A percentile compares a stretch with the other conserved stretches of the same genome.
phyloP scores from a whole-genome alignment of 441 rosid genomes.

The Raphanus hybrid region DNA sequence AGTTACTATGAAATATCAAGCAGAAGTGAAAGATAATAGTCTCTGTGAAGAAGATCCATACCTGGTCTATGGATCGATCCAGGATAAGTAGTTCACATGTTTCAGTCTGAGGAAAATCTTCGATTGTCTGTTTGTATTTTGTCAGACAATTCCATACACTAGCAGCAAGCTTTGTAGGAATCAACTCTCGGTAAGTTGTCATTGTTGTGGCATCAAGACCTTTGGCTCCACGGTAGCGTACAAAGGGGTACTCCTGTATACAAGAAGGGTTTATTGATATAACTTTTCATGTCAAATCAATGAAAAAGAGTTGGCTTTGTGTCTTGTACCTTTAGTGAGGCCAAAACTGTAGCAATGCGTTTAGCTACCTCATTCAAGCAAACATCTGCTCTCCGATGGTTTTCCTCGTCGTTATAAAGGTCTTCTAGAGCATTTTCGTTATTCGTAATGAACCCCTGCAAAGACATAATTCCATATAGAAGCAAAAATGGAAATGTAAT shows the following conservation, averaged over 20 bases:
- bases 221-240: slow-evolving; percentile 88
- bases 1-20: slow-evolving; percentile 23
- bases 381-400: slow-evolving; percentile 70
- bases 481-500: background rate
- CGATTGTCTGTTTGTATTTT: slow-evolving; percentile 70
- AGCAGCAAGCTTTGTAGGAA: slow-evolving; percentile 96
- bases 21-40: slow-evolving; percentile 2
- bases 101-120: slow-evolving; percentile 85
- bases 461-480: slow-evolving; percentile 12
- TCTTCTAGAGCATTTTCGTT: slow-evolving; percentile 89
- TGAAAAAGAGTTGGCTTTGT: slow-evolving; percentile 25
- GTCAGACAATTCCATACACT: slow-evolving; percentile 83
- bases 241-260: slow-evolving; percentile 82
- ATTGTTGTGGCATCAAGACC: slow-evolving; percentile 88
- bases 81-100: slow-evolving; percentile 91
- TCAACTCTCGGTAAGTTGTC: slow-evolving; percentile 86
- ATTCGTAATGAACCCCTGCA: slow-evolving; percentile 83
- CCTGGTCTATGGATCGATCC: slow-evolving; percentile 96
- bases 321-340: slow-evolving; percentile 77
- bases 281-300: slow-evolving; percentile 18
- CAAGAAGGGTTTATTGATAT: slow-evolving; percentile 29
- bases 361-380: slow-evolving; percentile 89
- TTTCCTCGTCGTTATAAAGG: slow-evolving; percentile 78
- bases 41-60: slow-evolving; percentile 34
- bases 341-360: slow-evolving; percentile 94